Base-by-base conservation (phyloP, 768 basidiomycete species). In the Mycena galericulata region DNA sequence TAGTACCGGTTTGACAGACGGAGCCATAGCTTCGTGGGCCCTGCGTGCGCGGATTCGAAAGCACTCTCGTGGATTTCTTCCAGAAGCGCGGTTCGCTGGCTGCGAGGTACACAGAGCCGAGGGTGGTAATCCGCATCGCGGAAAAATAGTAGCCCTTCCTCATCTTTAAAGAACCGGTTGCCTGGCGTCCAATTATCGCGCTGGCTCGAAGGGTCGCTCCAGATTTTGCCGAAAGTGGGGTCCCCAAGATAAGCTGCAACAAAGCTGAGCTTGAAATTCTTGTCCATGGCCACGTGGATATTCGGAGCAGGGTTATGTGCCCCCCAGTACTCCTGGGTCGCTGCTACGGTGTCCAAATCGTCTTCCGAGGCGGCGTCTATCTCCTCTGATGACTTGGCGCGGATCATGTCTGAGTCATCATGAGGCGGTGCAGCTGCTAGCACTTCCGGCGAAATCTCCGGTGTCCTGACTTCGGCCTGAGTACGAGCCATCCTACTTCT, bases 91-190 rank as follows among this genome's bases (percentile, higher is more conserved):
- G 24, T 34, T 8, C 46, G 41, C 20, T 34, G 18, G 8, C 22
- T 3, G 40, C 62, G 58, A 10, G 71, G 73, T 3, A 74, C 56
- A 41, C 71, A 70, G 17, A 72, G 56, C 17, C 71, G 26, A 0
- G 71, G 45, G 20, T 62, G 36, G 22, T 65, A 65, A 43, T 72
- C 54, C 1, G 70, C 63, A 47, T 72, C n/a, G n/a, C n/a, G n/a
- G n/a, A n/a, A n/a, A n/a, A n/a, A n/a, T n/a, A n/a, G n/a, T n/a
- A n/a, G n/a, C 70, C 38, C 66, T 4, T 61, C 30, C 15, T 50
- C 18, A 43, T 71, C 65, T 29, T 68, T 71, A 46, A 54, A 73
- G 38, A 46, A 73, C 5, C 72, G 20, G 9, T n/a, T 4, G 6
- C 68, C 63, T 11, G 62, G 29, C 29, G 24, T 34, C 68, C 68